A percentile compares a stretch with the other conserved stretches of the same genome.
Evolutionary conservation across 78 protist species (phyloP).

Genomic region (Chrysochromulina tobinii): DNA sequence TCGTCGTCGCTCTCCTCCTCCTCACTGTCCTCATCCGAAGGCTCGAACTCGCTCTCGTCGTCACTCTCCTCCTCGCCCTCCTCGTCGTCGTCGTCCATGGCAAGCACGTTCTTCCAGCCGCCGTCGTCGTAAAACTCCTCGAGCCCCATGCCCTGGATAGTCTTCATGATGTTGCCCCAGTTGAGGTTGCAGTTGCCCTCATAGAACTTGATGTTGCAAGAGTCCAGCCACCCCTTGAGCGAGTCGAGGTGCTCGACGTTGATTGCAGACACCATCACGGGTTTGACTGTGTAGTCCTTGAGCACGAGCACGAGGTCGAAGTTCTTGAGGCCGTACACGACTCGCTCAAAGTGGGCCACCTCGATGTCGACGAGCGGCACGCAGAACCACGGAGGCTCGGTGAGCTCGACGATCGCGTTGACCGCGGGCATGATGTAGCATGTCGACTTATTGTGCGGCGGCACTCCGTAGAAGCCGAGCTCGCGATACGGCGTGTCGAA

Average conservation of each 20-base stretch:
- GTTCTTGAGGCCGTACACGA: conserved; percentile 64
- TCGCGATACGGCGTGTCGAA: conserved; percentile 90
- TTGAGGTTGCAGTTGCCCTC: conserved; percentile 63
- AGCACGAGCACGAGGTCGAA: conserved; percentile 89
- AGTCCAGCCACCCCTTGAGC: conserved; percentile 86
- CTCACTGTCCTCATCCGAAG: neutral
- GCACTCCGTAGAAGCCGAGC: conserved; percentile 90
- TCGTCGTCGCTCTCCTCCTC: neutral
- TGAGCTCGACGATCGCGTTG: conserved; percentile 74
- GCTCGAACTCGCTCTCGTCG: conserved; percentile 31
- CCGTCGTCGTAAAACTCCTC: conserved; percentile 73
- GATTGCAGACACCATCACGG: conserved; percentile 66
- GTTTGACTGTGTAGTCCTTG: conserved; percentile 77
- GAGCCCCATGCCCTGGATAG: conserved; percentile 51
- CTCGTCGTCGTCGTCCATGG: conserved; percentile 16
- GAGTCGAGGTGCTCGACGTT: conserved; percentile 68
- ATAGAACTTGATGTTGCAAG: conserved; percentile 75
- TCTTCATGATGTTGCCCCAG: conserved; percentile 82
- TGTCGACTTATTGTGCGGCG: conserved; percentile 38
- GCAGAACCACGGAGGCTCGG: conserved; percentile 84
- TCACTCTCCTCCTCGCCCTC: neutral
- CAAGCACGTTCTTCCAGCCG: conserved; percentile 82
- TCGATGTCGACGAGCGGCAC: conserved; percentile 86
- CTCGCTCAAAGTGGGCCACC: conserved; percentile 91
- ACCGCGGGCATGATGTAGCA: conserved; percentile 79